Evolutionary conservation across 1,284 basidiomycete species (phyloP).

Genomic region (Naganishia albida): DNA sequence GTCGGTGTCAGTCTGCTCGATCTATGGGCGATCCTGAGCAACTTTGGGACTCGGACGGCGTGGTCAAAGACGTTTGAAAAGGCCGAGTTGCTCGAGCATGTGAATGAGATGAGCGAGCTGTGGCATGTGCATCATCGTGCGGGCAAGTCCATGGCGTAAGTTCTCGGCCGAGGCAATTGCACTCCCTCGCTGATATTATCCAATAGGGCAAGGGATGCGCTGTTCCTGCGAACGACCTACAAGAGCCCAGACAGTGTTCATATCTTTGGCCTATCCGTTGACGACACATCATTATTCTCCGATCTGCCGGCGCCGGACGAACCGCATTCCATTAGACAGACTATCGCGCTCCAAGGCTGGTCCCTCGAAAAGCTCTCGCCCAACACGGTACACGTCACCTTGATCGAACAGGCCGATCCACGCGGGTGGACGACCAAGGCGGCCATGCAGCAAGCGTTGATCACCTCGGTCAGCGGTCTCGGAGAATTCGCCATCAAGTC

Average conservation of each 20-base stretch:
- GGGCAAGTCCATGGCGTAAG: conserved; percentile 87
- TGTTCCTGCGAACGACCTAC: conserved; percentile 92
- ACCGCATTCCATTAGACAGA: conserved; percentile 81
- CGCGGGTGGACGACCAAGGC: conserved; percentile 97
- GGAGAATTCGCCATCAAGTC: conserved; percentile 94
- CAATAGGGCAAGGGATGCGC: conserved; percentile 78
- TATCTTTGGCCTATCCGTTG: conserved; percentile 91
- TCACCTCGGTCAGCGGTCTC: conserved; percentile 77
- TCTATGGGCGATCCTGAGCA: conserved; percentile 82
- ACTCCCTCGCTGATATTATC: conserved; percentile 28
- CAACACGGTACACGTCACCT: conserved; percentile 87
- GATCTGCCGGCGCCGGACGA: conserved; percentile 68
- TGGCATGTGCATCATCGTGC: conserved; percentile 68
- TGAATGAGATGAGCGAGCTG: conserved; percentile 85
- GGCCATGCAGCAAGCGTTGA: conserved; percentile 88
- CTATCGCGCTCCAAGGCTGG: conserved; percentile 95
- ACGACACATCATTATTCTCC: conserved; percentile 83
- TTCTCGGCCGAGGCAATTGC: conserved; percentile 36
- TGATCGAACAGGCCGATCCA: conserved; percentile 95
- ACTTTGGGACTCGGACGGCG: conserved; percentile 73
- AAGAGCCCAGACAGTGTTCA: conserved; percentile 95
- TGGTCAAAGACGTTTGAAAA: conserved; percentile 95
- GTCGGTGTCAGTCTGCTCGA: conserved; percentile 97
- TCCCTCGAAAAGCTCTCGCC: conserved; percentile 94
- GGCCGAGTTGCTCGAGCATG: conserved; percentile 78